Evolutionary conservation across 106 monocot genomes (phyloP), one percentile per base, ranked within the genome.

Genomic region (Dendrobium chrysotoxum): DNA sequence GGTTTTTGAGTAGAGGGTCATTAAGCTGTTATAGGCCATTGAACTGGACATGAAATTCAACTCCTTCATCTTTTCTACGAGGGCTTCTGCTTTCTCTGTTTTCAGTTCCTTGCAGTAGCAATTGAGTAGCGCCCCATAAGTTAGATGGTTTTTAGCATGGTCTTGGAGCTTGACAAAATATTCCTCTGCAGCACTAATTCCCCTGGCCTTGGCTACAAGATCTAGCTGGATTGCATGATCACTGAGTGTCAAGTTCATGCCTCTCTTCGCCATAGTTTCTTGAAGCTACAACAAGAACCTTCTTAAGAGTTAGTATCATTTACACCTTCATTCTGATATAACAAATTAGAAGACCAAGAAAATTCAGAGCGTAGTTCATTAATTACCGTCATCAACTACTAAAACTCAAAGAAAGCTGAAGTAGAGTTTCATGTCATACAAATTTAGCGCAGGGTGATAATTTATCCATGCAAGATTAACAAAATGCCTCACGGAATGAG

Each of bases 71-170:
- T 93, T 99, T 76, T 91, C 84, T 84, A 95, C 85, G n/a, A 99
- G 88, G 68, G 89, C 85, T 57, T 99, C 95, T 0, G 99, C 95
- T 66, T 93, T 99, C 54, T 91, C 89, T 2, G 86, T 88, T 86
- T 93, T 88, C 31, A 91, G 76, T 68, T 99, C 99, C 82, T 99
- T 93, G 85, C 99, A 99, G 73, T 99, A 99, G 81, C 92, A 95
- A 38, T 99, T 99, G 23, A 99, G 91, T 16, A 99, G 95, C 40
- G 99, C 83, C 3, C 95, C 95, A 78, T 93, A 99, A 12, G 90
- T 79, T 10, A 90, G 89, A 55, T 99, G 91, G 67, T 85, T 95
- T 78, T 99, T 99, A 35, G 93, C 85, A 78, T 82, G n/a, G 57
- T 99, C 99, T 45, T 91, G 90, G 31, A 99, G 91, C 72, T 91